Conservation (phyloP, 169 alveolate species). For the Plasmodium falciparum region DNA sequence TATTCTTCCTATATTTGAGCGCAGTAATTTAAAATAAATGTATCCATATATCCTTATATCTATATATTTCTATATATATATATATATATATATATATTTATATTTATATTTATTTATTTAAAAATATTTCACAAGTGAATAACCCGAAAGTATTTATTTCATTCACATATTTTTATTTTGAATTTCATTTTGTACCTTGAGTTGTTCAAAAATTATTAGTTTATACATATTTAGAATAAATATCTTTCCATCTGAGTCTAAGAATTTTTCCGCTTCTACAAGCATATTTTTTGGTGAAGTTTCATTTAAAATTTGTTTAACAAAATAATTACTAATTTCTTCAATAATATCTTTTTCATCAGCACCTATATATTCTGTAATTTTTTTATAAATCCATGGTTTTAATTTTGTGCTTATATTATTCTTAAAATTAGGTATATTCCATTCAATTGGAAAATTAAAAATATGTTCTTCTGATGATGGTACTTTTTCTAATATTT, state of each 20-base stretch:
- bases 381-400: conserved; percentile 88
- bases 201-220: conserved; percentile 85
- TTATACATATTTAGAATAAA: conserved; percentile 87
- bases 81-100: background rate
- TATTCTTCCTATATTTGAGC: no score
- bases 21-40: no score
- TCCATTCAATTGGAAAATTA: conserved; percentile 84
- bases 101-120: background rate
- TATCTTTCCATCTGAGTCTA: conserved; percentile 88
- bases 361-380: conserved; percentile 88
- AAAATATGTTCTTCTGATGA: conserved; percentile 80
- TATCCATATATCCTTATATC: no score
- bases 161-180: background rate
- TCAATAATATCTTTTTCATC: conserved; percentile 85
- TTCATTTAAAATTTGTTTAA: conserved; percentile 81
- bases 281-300: conserved; percentile 84
- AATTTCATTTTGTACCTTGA: conserved; percentile 26
- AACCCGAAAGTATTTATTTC: no score
- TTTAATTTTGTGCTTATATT: conserved; percentile 78
- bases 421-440: conserved; percentile 65
- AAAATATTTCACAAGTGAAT: no score
- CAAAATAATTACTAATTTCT: conserved; percentile 81
- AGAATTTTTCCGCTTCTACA: conserved; percentile 85
- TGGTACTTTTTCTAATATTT: conserved; percentile 76
- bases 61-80: no score